Base-by-base conservation (phyloP, 352 stramenopile genomes). In the Salisapilia sapeloensis region DNA sequence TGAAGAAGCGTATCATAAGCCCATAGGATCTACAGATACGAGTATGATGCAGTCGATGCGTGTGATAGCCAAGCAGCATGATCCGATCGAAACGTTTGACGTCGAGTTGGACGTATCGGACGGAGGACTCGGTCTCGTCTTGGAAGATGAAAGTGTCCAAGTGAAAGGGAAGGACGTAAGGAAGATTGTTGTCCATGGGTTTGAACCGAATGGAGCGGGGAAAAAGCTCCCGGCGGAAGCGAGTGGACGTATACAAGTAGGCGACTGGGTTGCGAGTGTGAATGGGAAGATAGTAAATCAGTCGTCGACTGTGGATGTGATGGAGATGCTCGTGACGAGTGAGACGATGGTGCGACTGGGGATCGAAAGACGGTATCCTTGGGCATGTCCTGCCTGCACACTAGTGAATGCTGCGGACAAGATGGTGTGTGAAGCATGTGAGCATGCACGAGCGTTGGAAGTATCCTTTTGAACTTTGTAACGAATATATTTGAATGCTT, bases 351-450 rank as follows among this genome's bases (percentile, higher is more conserved):
- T 89, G 20, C 50, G 51, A 17, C 62, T 89, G 10, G 53, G 46
- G 15, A 84, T 89, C 33, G 48, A 70, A 36, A 69, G 70, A 23
- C 43, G 56, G 9, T 45, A 71, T 28, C 40, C 54, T 10, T 89
- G 74, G 74, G 38, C 57, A 22, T 89, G 74, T 50, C 52, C 57
- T 35, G 55, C 54, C 3, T 89, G 74, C 41, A 89, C 74, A n/a
- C 57, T 89, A 2, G 33, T 76, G 8, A 89, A 89, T 38, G 40
- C 63, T 13, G 15, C 35, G 0, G 46, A 42, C 8, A 50, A 46
- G 18, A 33, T 44, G 2, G 40, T 25, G 9, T 89, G 70, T 35
- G 62, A 43, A 4, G 74, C 56, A 11, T 90, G 74, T 30, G 65
- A 56, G 2, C 39, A 70, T 23, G 33, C 37, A 6, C n/a, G n/a